These are phyloP conservation scores for Pythium graminicola DNA, from an alignment of 352 stramenopile species.

Conservation along the genomic window DNA sequence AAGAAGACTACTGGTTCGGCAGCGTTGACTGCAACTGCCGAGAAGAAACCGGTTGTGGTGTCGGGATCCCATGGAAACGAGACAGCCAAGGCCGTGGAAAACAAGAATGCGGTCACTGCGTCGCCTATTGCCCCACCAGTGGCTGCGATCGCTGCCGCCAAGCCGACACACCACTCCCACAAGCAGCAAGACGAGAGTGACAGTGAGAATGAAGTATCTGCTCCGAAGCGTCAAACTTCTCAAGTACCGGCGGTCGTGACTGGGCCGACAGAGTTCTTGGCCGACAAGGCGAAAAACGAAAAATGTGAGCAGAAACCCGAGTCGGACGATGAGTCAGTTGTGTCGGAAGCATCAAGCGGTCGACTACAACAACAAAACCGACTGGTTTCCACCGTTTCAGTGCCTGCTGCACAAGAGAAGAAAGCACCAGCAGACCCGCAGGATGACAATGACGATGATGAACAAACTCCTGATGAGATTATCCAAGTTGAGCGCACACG, in stretches of 20 bases:
- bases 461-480: conserved; percentile 37
- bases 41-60: conserved; percentile 1
- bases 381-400: neutral
- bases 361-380: conserved; percentile 12
- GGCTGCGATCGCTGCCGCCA: neutral
- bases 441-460: conserved; percentile 26
- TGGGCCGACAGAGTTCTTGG: conserved; percentile 10
- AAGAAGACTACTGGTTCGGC: conserved; percentile 4
- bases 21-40: neutral
- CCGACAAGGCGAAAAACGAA: conserved; percentile 1
- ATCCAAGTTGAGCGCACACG: conserved; percentile 38
- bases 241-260: neutral
- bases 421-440: conserved; percentile 17
- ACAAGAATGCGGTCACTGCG: conserved; percentile 11
- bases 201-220: conserved; percentile 14
- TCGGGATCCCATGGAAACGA: conserved; percentile 7
- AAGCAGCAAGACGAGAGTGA: conserved; percentile 21
- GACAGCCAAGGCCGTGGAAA: neutral
- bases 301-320: conserved; percentile 33
- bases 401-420: neutral
- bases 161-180: conserved; percentile 5
- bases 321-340: conserved; percentile 32
- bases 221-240: neutral
- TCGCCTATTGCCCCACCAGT: conserved; percentile 11
- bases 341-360: conserved; percentile 21